phyloP scores from a whole-genome alignment of 768 basidiomycete genomes.

The Lanmaoa pseudosensibilis region DNA sequence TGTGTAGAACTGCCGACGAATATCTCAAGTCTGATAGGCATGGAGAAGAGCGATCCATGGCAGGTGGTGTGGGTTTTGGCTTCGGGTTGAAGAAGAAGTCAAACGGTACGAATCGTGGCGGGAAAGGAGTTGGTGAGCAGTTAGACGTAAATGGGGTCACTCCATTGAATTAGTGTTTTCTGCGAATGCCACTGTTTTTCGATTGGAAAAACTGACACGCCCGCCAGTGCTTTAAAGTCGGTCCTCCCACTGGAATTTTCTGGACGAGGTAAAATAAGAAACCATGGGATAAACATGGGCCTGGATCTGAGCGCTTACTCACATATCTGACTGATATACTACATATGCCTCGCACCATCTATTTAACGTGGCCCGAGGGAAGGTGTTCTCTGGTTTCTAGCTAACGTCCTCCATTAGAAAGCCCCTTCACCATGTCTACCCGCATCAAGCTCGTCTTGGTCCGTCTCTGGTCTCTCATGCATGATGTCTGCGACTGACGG shows the following conservation, averaged over 20 bases:
- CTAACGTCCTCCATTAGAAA: too few relatives aligned
- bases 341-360: not conserved
- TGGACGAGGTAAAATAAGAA: not conserved
- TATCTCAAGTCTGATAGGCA: constrained; percentile 39
- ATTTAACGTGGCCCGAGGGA: not conserved
- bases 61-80: constrained; percentile 48
- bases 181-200: not conserved
- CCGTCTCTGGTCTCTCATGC: not conserved
- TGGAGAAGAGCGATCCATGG: constrained; percentile 40
- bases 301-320: not conserved
- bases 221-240: not conserved
- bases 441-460: constrained; percentile 11
- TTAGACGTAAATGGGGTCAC: constrained; percentile 17
- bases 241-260: not conserved
- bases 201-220: not conserved
- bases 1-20: too few relatives aligned
- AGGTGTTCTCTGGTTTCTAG: not conserved
- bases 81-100: constrained; percentile 33
- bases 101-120: constrained; percentile 28
- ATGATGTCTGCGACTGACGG: not conserved
- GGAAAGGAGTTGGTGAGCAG: constrained; percentile 28
- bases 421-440: not conserved
- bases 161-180: constrained; percentile 19
- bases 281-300: not conserved
- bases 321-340: not conserved